These are phyloP conservation scores for Xylaria sp. DNA, from an alignment of 2,329 filamentous ascomycete species.

Conservation along the genomic window DNA sequence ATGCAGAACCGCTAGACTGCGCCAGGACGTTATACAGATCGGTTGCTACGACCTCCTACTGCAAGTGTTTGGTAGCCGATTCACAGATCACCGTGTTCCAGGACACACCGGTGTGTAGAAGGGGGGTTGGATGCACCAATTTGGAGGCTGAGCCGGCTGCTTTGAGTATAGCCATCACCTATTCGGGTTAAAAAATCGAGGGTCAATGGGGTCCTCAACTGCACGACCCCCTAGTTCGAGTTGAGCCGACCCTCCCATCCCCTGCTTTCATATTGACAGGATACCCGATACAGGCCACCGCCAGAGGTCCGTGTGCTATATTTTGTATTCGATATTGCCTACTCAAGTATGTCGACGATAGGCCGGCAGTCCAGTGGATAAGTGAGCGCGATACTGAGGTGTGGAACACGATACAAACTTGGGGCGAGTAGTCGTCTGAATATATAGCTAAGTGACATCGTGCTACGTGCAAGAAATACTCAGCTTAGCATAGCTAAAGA, in stretches of 20 bases:
- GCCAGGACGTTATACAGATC: constrained; percentile 10
- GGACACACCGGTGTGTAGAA: constrained; percentile 12
- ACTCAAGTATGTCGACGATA: background rate
- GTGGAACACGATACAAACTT: background rate
- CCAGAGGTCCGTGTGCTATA: constrained; percentile 27
- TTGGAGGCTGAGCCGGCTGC: constrained; percentile 21
- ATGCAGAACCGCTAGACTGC: constrained; percentile 5
- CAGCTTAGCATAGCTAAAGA: background rate
- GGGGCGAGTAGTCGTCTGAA: background rate
- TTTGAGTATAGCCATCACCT: constrained; percentile 16
- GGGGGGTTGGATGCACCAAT: constrained; percentile 18
- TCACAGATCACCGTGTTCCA: constrained; percentile 23
- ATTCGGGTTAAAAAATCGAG: constrained; percentile 22
- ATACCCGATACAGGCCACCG: constrained; percentile 7
- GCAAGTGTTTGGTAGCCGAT: constrained; percentile 34
- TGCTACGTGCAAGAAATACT: background rate
- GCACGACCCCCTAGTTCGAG: constrained; percentile 8
- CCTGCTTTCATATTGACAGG: constrained; percentile 15
- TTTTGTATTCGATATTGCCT: background rate
- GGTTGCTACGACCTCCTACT: constrained; percentile 23
- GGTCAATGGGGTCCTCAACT: constrained; percentile 12
- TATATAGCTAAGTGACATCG: background rate
- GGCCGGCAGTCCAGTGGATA: background rate
- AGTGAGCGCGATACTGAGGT: background rate
- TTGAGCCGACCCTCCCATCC: constrained; percentile 14